These are phyloP conservation scores for Speleostelium caveatum DNA, from an alignment of 78 protist species.

Conservation along the genomic window DNA sequence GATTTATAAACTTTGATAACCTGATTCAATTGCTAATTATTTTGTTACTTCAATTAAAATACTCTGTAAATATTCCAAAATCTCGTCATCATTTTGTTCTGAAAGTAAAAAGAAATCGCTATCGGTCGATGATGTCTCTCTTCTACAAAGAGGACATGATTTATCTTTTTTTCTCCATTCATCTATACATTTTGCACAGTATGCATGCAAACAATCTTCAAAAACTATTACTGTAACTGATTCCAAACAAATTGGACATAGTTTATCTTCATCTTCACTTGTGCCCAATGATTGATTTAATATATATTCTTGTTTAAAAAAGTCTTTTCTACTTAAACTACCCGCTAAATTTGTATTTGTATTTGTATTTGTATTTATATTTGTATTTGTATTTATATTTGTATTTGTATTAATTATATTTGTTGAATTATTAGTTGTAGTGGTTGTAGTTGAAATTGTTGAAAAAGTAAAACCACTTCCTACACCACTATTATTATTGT, in stretches of 20 bases:
- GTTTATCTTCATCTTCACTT: constrained; percentile 4
- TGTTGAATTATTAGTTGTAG: no score
- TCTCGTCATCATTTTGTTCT: neutral
- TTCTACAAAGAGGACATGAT: constrained; percentile 24
- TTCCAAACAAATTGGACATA: constrained; percentile 38
- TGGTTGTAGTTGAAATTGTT: no score
- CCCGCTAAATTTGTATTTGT: no score
- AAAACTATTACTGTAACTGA: constrained; percentile 1
- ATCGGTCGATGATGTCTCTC: neutral
- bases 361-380: no score
- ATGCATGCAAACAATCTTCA: constrained; percentile 21
- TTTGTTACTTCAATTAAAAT: neutral
- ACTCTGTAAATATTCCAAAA: neutral
- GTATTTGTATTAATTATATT: no score
- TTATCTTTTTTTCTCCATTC: constrained; percentile 10
- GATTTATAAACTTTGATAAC: no score
- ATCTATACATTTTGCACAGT: neutral
- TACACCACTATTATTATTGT: neutral
- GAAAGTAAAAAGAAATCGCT: constrained; percentile 10
- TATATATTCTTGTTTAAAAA: no score
- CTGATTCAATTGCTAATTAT: neutral
- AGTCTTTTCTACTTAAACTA: no score
- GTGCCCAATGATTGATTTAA: no score
- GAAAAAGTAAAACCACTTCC: neutral
- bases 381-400: no score